Evolutionary conservation across 1,139 yeast species (phyloP).

Genomic region (Wickerhamomyces sp.): DNA sequence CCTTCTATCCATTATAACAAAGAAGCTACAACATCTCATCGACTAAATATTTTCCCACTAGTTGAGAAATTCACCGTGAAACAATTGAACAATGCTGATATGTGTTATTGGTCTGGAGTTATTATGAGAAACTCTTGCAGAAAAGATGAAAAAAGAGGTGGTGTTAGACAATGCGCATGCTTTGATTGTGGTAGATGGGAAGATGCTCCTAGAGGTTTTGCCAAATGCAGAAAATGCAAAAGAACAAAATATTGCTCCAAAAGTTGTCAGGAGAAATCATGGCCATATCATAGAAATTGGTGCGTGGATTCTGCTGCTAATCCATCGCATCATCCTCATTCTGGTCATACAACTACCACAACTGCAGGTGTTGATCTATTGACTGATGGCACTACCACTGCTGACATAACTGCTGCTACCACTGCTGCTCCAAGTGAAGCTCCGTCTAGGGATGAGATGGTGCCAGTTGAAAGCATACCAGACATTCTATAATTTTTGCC

Average conservation of each 20-base stretch:
- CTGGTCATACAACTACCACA: constrained; percentile 1
- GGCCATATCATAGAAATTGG: constrained; percentile 95
- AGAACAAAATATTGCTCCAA: constrained; percentile 92
- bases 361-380: constrained; percentile 1
- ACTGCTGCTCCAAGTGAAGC: constrained; percentile 2
- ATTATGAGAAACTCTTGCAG: constrained; percentile 94
- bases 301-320: constrained; percentile 47
- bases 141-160: constrained; percentile 80
- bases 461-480: no score
- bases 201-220: constrained; percentile 80
- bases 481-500: no score
- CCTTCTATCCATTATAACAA: constrained; percentile 21
- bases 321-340: not conserved
- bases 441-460: constrained; percentile 29
- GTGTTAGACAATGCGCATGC: constrained; percentile 92
- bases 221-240: constrained; percentile 91
- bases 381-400: constrained; percentile 10
- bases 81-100: constrained; percentile 58
- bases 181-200: constrained; percentile 97
- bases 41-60: constrained; percentile 75
- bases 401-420: no score
- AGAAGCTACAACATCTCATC: constrained; percentile 14
- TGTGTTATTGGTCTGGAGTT: constrained; percentile 96
- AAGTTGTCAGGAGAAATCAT: constrained; percentile 86
- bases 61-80: constrained; percentile 88